Evolutionary conservation across 306 rosid genomes (phyloP), one percentile per base, ranked within the genome.

Genomic region (Dicorynia guianensis): DNA sequence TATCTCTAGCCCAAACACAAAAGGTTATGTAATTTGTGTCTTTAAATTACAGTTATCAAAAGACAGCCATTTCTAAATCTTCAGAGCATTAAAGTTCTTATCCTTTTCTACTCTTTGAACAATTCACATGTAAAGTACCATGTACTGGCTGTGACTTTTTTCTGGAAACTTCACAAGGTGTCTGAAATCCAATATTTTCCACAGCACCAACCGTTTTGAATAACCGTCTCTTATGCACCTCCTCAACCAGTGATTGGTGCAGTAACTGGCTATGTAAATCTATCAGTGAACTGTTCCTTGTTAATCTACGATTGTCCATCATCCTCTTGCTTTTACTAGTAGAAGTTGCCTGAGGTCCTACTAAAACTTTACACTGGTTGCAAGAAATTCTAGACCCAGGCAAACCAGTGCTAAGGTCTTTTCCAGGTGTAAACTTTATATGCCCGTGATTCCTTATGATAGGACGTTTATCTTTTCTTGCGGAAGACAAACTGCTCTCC

Each of bases 191-290:
- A 12, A 90, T 88, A 72, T 85, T 80, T 75, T 94, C 93, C 53
- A 94, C 93, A 3, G 90, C 86, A 72, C 97, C 97, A 15, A 93
- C 90, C 0, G 98, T 93, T 44, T 88, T 93, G 67, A 85, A 91
- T 75, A 89, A 39, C 57, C 97, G 82, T 72, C 93, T 85, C 76
- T 87, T 79, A 72, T 78, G 61, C 69, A 91, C 86, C 80, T 93
- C 98, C 74, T 93, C 97, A 10, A 91, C 96, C 82, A 93, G 72
- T 20, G 97, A 89, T 63, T 90, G 69, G 75, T 89, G 97, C 0
- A 91, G 77, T 71, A 91, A 65, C 48, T 93, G 98, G 85, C 97
- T 93, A 48, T 88, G 78, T 9, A 87, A 42, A 77, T 93, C 97
- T 14, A 91, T 87, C 44, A 93, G 66, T 19, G 98, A 93, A 14